phyloP scores from a whole-genome alignment of 1,139 yeast genomes.

The Pichia sp. region DNA sequence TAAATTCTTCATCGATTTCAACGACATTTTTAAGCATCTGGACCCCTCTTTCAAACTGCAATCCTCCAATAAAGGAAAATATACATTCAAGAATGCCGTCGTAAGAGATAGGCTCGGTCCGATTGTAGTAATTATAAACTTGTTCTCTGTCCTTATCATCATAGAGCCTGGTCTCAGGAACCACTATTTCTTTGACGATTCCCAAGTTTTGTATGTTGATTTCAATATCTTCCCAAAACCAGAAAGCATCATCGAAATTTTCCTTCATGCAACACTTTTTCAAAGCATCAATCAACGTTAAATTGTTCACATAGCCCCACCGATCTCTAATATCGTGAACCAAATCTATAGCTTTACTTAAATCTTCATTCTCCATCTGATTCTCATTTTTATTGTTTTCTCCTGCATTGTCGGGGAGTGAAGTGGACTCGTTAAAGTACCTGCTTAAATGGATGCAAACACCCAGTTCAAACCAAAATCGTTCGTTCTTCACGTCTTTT shows the following conservation, averaged over 20 bases:
- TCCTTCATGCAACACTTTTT: conserved; percentile 19
- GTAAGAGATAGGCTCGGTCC: conserved; percentile 27
- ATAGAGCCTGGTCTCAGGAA: conserved; percentile 22
- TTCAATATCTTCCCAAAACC: conserved; percentile 29
- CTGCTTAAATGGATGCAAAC: conserved; percentile 23
- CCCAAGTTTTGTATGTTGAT: conserved; percentile 26
- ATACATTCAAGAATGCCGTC: conserved; percentile 22
- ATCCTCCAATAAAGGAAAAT: conserved; percentile 21
- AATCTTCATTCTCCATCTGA: conserved; percentile 3
- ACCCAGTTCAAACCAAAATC: conserved; percentile 34
- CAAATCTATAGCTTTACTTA: conserved; percentile 23
- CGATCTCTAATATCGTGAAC: conserved; percentile 21
- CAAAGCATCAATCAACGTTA: conserved; percentile 23
- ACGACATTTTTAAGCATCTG: conserved; percentile 21
- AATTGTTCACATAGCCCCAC: conserved; percentile 25
- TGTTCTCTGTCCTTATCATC: conserved; percentile 18
- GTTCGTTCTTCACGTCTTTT: conserved; percentile 30
- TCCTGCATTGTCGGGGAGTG: too few species aligned
- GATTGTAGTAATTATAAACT: conserved; percentile 29
- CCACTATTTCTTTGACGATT: conserved; percentile 18
- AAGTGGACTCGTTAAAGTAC: neutral
- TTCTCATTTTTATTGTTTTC: neutral
- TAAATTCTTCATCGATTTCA: conserved; percentile 22
- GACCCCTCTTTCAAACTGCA: conserved; percentile 22
- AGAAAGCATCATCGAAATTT: conserved; percentile 21